Percentiles rank a stretch among this genome's conserved stretches.
Conservation (phyloP, 306 rosid species). For the Nissolia schottii region DNA sequence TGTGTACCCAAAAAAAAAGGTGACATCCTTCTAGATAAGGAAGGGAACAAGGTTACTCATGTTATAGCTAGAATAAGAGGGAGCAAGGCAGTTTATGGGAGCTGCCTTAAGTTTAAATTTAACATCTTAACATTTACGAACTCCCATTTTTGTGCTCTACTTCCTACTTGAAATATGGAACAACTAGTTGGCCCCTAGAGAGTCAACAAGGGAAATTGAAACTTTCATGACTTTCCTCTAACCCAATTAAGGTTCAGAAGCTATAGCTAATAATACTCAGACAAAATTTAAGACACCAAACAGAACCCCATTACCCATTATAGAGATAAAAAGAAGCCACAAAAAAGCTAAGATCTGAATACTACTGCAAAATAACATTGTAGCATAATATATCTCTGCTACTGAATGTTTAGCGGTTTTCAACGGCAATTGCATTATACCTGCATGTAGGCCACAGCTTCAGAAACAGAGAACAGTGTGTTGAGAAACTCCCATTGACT, state of each 20-base stretch:
- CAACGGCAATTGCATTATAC: slow-evolving; percentile 36
- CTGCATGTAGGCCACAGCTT: slow-evolving; percentile 99
- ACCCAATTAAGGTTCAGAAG: not conserved
- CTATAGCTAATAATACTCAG: not conserved
- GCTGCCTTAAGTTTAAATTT: not conserved
- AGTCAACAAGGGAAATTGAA: slow-evolving; percentile 9
- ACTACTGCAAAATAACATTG: slow-evolving; percentile 1
- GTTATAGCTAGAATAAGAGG: not conserved
- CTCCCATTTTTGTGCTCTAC: not conserved
- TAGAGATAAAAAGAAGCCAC: not conserved
- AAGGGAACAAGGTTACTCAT: not conserved
- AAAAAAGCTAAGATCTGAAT: slow-evolving; percentile 13
- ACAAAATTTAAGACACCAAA: slow-evolving; percentile 10
- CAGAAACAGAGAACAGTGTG: slow-evolving; percentile 92
- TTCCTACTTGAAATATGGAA: slow-evolving; percentile 14
- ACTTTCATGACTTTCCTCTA: slow-evolving; percentile 12
- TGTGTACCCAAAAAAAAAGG: not conserved
- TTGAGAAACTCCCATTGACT: slow-evolving; percentile 93
- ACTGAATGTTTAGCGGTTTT: slow-evolving; percentile 9
- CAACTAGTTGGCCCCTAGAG: not conserved
- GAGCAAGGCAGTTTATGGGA: not conserved
- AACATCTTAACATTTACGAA: slow-evolving; percentile 10
- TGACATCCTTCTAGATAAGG: not conserved
- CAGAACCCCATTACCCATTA: not conserved
- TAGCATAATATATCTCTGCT: not conserved